Conservation (phyloP, 2,329 filamentous ascomycete genomes). For the Fusarium pseudonygamai region DNA sequence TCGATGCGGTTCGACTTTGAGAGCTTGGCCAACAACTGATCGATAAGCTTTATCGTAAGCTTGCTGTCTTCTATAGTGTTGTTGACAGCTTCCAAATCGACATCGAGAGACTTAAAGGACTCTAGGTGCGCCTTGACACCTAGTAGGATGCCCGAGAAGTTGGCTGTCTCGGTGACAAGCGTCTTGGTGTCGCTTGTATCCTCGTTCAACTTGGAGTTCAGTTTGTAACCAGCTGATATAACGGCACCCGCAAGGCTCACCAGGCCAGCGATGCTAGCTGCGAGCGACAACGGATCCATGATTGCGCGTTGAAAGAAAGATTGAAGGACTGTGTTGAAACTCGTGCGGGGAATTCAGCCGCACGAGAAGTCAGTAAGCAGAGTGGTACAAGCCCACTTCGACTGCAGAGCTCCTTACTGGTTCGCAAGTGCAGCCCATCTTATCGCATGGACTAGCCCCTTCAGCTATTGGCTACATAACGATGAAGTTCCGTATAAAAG, state of each 20-base stretch:
- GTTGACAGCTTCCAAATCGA: fast-evolving
- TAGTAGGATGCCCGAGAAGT: neutral
- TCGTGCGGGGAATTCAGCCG: neutral
- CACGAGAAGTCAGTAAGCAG: neutral
- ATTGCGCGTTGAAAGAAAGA: neutral
- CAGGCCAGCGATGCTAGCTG: neutral
- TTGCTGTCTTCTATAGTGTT: neutral
- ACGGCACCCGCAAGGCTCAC: neutral
- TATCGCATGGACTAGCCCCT: neutral
- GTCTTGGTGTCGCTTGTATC: neutral
- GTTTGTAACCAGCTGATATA: neutral
- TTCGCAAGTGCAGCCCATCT: fast-evolving
- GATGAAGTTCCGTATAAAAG: neutral
- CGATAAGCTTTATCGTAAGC: neutral
- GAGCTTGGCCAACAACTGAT: neutral
- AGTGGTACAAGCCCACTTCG: neutral
- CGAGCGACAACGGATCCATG: neutral
- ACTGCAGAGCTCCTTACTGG: neutral
- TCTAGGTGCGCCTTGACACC: neutral
- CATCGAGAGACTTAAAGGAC: neutral
- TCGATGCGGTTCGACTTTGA: neutral
- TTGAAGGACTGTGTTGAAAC: neutral
- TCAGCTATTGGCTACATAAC: fast-evolving
- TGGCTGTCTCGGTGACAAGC: fast-evolving
- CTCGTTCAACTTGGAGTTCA: neutral